Percentiles rank a stretch among this genome's conserved stretches.
phyloP scores from a whole-genome alignment of 176 grass and related monocot genomes.

The Cenchrus fungigraminus region DNA sequence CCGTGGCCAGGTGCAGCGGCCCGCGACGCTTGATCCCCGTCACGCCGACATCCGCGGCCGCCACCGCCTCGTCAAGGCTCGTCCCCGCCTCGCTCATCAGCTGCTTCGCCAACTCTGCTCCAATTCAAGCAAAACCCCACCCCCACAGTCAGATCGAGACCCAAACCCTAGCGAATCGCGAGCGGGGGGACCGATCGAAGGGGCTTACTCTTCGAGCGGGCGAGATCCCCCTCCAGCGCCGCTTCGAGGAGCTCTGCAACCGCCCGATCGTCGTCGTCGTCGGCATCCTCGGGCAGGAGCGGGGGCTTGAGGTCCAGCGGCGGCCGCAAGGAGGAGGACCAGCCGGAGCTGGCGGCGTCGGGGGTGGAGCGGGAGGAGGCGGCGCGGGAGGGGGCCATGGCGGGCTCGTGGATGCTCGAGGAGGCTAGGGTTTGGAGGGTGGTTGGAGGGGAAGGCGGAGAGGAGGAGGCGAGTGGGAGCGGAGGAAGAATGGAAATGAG shows the following conservation, averaged over 20 bases:
- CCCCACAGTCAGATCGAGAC: too few species aligned
- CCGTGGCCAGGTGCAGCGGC: constrained; percentile 25
- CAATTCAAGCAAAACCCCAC: background rate
- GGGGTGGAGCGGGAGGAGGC: background rate
- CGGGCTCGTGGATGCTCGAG: too few species aligned
- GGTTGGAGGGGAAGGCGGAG: too few species aligned
- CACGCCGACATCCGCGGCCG: background rate
- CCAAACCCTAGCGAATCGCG: too few species aligned
- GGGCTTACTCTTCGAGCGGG: background rate
- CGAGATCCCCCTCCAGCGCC: background rate
- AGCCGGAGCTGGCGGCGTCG: background rate
- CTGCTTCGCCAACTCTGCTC: background rate
- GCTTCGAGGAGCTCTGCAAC: background rate
- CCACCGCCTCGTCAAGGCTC: background rate
- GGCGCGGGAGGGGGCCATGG: background rate
- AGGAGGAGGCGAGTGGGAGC: too few species aligned
- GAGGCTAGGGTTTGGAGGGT: too few species aligned
- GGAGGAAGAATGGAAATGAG: too few species aligned
- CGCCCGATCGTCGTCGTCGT: background rate
- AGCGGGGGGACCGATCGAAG: background rate
- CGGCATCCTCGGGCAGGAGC: background rate
- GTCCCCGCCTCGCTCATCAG: background rate
- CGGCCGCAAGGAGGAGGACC: background rate
- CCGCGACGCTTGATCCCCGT: background rate
- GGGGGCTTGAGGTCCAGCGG: background rate